A percentile compares a stretch with the other conserved stretches of the same genome.
These are phyloP conservation scores for Cystoderma amianthinum DNA, from an alignment of 768 basidiomycete genomes.

Conservation along the genomic window DNA sequence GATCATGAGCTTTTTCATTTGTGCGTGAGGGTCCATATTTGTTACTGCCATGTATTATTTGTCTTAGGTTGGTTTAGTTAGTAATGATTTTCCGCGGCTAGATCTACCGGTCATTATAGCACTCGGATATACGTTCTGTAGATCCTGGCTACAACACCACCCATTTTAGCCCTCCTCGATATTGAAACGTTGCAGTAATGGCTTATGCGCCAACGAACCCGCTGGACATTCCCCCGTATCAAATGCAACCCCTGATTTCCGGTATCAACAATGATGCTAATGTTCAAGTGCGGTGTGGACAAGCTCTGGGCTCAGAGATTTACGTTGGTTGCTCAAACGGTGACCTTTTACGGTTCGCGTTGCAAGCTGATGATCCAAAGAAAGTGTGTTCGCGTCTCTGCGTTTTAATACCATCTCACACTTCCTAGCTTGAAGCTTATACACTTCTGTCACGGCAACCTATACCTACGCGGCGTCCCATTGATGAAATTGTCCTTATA, in stretches of 20 bases:
- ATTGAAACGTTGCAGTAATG: no score
- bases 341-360: slow-evolving; percentile 71
- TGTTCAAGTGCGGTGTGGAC: slow-evolving; percentile 38
- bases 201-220: neutral
- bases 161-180: no score
- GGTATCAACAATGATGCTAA: slow-evolving; percentile 1
- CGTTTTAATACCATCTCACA: neutral
- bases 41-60: no score
- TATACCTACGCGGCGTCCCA: slow-evolving; percentile 58
- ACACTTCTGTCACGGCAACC: slow-evolving; percentile 61
- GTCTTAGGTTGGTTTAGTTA: no score
- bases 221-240: neutral
- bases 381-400: slow-evolving; percentile 25
- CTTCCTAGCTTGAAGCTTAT: slow-evolving; percentile 50
- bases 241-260: neutral
- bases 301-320: slow-evolving; percentile 72
- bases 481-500: slow-evolving; percentile 77
- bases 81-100: no score
- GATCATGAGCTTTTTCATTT: no score
- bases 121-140: no score
- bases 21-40: no score
- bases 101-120: no score
- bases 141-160: no score
- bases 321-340: slow-evolving; percentile 86
- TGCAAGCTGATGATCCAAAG: slow-evolving; percentile 50